Conservation (phyloP, 2,329 filamentous ascomycete species). For the Fusarium agapanthi region DNA sequence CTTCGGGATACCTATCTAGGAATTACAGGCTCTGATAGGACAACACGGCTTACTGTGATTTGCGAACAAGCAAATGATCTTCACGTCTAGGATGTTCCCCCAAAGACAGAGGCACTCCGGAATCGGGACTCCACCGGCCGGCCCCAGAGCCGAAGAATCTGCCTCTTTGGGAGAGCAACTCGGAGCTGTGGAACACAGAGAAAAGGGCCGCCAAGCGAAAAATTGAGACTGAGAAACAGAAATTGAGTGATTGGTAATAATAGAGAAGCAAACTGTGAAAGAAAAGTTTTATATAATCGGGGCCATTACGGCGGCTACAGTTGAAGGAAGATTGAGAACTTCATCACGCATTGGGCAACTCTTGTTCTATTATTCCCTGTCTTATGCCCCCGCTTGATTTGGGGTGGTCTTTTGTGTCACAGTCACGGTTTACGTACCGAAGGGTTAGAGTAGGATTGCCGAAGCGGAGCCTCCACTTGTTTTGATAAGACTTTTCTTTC, state of each 20-base stretch:
- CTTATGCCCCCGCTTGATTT: slow-evolving; percentile 24
- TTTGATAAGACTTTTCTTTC: slow-evolving; percentile 11
- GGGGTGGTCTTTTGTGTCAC: slow-evolving; percentile 14
- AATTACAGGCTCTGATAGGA: not conserved
- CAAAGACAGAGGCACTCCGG: slow-evolving; percentile 1
- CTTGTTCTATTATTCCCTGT: slow-evolving; percentile 14
- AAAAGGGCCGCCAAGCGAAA: slow-evolving; percentile 5
- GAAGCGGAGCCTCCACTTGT: slow-evolving; percentile 21
- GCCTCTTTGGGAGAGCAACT: slow-evolving; percentile 5
- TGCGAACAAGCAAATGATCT: slow-evolving; percentile 25
- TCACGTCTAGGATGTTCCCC: slow-evolving; percentile 7
- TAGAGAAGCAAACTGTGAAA: not conserved
- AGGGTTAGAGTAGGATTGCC: slow-evolving; percentile 33
- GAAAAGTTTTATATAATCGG: slow-evolving; percentile 9
- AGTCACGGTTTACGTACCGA: not conserved
- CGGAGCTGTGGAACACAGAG: slow-evolving; percentile 10
- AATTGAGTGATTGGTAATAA: not conserved
- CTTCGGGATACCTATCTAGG: slow-evolving; percentile 32
- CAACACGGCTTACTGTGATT: slow-evolving; percentile 14
- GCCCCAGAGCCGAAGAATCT: slow-evolving; percentile 29
- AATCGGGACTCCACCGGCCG: slow-evolving; percentile 22
- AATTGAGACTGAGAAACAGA: not conserved
- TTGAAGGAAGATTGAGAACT: not conserved
- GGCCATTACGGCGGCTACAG: slow-evolving; percentile 18
- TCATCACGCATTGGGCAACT: slow-evolving; percentile 22